These are phyloP conservation scores for Sporobolomyces roseus DNA, from an alignment of 768 basidiomycete genomes.

Conservation along the genomic window DNA sequence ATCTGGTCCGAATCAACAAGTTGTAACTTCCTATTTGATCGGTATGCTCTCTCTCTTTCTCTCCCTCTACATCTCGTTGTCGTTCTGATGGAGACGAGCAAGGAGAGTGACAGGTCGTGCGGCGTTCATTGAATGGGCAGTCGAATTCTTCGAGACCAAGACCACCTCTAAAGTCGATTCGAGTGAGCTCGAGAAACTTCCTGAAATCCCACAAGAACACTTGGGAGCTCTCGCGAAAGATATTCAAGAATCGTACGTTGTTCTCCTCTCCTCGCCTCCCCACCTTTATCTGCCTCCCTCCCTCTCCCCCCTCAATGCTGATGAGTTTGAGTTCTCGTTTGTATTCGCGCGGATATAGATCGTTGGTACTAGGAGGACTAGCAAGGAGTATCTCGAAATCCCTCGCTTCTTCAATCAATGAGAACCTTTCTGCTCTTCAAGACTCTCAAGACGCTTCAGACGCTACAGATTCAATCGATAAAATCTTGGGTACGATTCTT, in stretches of 20 bases:
- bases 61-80: neutral
- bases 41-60: slow-evolving; percentile 54
- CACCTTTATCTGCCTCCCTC: neutral
- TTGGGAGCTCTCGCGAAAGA: slow-evolving; percentile 73
- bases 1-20: neutral
- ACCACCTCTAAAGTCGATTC: slow-evolving; percentile 42
- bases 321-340: no score
- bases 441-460: slow-evolving; percentile 32
- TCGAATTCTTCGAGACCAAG: slow-evolving; percentile 53
- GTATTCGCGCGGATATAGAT: neutral
- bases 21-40: slow-evolving; percentile 67
- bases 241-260: slow-evolving; percentile 72
- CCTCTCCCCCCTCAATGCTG: no score
- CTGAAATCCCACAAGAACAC: slow-evolving; percentile 64
- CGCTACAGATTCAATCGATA: neutral
- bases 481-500: slow-evolving; percentile 2
- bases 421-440: slow-evolving; percentile 4
- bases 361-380: neutral
- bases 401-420: slow-evolving; percentile 48
- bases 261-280: no score
- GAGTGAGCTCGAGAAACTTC: slow-evolving; percentile 58
- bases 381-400: slow-evolving; percentile 67
- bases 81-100: neutral
- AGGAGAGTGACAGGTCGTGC: slow-evolving; percentile 36
- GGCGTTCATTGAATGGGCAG: slow-evolving; percentile 50